Evolutionary conservation across 78 protist species (phyloP), one percentile per base, ranked within the genome.

Genomic region (Dictyostelium brefeldianum): DNA sequence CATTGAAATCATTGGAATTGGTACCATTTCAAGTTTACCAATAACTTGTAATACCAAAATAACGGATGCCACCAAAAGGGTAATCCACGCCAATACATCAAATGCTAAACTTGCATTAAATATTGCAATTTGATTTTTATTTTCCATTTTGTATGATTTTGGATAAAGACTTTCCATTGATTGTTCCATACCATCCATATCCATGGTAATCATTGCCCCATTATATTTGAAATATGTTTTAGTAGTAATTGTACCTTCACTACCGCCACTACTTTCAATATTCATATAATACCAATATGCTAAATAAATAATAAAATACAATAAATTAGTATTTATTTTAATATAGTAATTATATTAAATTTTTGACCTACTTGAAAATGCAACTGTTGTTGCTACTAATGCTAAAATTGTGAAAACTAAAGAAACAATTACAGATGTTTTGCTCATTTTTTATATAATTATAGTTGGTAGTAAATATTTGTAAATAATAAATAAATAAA

Each of bases 271-370:
- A 36, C 20, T 20, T 15, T 31, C 47, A 18, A 43, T 6, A 41
- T 70, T 43, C 25, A 41, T 43, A 70, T 70, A 70, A 41, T 70
- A 29, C 78, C 78, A 70, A 70, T 70, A 70, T 4, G 47, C 78
- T 70, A 31, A n/a, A n/a, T n/a, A n/a, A n/a, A 51, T 22, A 59
- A 18, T 22, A 22, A 56, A 56, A 56, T 14, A 56, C 5, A 56
- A 59, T 22, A n/a, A 59, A 59, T 53, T 53, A n/a, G 5, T 10
- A 17, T 54, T 54, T 54, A 4, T 54, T 54, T 54, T 17, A 18
- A 18, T 54, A 4, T 17, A 8, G 12, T 17, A 18, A 18, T 54
- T 17, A 5, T 57, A n/a, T n/a, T n/a, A 15, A 3, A 20, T 56
- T 56, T 56, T 10, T 17, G 5, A 57, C 25, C n/a, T 57, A 57